Evolutionary conservation across 345 rosid genomes (phyloP).

Genomic region (Moricandia arvensis): DNA sequence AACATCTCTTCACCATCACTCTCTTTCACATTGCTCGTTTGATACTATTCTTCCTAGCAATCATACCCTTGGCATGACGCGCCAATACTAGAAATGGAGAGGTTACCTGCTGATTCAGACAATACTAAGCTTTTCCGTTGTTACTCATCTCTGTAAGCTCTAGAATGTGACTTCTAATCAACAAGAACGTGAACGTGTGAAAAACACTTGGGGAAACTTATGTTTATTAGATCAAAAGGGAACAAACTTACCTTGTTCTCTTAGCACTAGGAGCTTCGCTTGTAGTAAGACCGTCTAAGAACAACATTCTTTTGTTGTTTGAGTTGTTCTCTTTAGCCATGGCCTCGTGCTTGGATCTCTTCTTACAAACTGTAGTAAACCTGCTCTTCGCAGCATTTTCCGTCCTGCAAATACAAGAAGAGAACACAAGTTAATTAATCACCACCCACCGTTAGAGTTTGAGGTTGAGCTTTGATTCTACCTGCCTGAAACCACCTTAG

Average conservation of each 20-base stretch:
- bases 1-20: constrained; percentile 61
- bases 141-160: too few species aligned
- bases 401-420: constrained; percentile 51
- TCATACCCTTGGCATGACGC: too few species aligned
- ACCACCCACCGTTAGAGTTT: neutral
- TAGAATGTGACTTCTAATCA: constrained; percentile 49
- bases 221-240: neutral
- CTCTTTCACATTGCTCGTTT: constrained; percentile 41
- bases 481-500: too few species aligned
- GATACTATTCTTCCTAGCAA: constrained; percentile 37
- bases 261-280: constrained; percentile 42
- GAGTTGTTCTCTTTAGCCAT: constrained; percentile 63
- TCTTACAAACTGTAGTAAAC: constrained; percentile 90
- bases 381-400: constrained; percentile 97
- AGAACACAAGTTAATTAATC: neutral
- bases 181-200: neutral
- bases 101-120: too few species aligned
- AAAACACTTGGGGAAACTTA: neutral
- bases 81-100: too few species aligned
- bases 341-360: constrained; percentile 85
- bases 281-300: constrained; percentile 37
- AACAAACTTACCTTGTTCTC: constrained; percentile 45
- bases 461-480: constrained; percentile 29
- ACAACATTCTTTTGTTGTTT: constrained; percentile 62
- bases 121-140: too few species aligned